Evolutionary conservation across 176 grass and related monocot genomes (phyloP), one percentile per base, ranked within the genome.

Genomic region (Alopecurus myosuroides): DNA sequence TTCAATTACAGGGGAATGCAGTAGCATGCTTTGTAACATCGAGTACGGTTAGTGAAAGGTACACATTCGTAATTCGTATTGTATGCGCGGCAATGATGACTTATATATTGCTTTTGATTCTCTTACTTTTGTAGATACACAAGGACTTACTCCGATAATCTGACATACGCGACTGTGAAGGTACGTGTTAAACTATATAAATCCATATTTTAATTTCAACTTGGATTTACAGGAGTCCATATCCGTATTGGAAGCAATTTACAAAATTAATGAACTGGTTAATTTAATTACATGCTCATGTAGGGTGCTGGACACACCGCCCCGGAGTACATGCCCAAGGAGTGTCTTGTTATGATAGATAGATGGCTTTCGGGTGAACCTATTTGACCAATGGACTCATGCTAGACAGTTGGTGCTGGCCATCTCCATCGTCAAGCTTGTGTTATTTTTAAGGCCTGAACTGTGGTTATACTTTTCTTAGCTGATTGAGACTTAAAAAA

Each of bases 141-240:
- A 44, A 89, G 49, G 33, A 72, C 77, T 58, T 94, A 94, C 64
- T 91, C 88, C 18, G 85, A 89, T 29, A 91, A 94, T 76, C 40
- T 97, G 11, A 94, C 88, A 64, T 92, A 86, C 28, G 92, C 86
- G 30, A 92, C 94, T 11, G 86, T 97, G 0, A 97, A 97, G 92
- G 94, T 97, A 83, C 36, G 39, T 77, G 26, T 48, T 10, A 0
- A 40, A 8, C 39, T n/a, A n/a, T n/a, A 11, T 36, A 7, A 3
- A 49, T 49, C 9, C 63, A 7, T 31, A n/a, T 74, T 45, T 34
- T 13, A 17, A 28, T 19, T 50, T 73, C 9, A 71, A 15, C 39
- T 17, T 71, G 68, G 12, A 14, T 14, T 30, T 44, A 12, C 41
- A 14, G 8, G 8, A 46, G 40, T 73, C 7, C 13, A 26, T 68